Base-by-base conservation (phyloP, 257 asterid species). In the Avicennia marina region DNA sequence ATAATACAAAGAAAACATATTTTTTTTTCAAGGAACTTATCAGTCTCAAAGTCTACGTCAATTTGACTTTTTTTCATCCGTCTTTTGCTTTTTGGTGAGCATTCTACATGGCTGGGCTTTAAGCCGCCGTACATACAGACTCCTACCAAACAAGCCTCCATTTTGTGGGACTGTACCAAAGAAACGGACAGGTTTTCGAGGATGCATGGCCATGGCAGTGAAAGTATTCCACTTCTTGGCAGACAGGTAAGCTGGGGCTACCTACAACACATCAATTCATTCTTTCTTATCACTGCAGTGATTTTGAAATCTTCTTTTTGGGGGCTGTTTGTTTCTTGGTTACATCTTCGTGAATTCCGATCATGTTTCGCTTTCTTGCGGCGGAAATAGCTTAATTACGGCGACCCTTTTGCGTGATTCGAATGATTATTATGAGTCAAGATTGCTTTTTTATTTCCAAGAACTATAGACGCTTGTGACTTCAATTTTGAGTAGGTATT, bases 151-250 rank as follows among this genome's bases (percentile, higher is more conserved):
- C 57, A 4, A 4, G 57, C 40, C 21, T 59, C 60, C 74, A 40
- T 27, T 58, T 47, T 19, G 44, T 36, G 59, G 33, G 40, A 32
- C 7, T 11, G 41, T 8, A 15, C 20, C 11, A 48, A 40, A 22
- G 34, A 61, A 16, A 72, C 50, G 53, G 73, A 59, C 27, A 38
- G 33, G 54, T 34, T 24, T 54, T 74, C 84, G 24, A 74, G 75
- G 54, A 60, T 63, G 81, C 79, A 75, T 56, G 87, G 84, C 43
- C 25, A 24, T 38, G 78, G 84, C 33, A 64, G 69, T 64, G 81
- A 66, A 10, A 70, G 84, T 34, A 27, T 67, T 53, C 91, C 88
- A 50, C 81, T 80, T 36, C 73, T 85, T 24, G 51, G 42, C 62
- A 31, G 61, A 72, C 81, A 69, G 13, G 95, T 85, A 67, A 74